phyloP scores from a whole-genome alignment of 2,329 filamentous ascomycete species.

The Geosmithia putterillii region DNA sequence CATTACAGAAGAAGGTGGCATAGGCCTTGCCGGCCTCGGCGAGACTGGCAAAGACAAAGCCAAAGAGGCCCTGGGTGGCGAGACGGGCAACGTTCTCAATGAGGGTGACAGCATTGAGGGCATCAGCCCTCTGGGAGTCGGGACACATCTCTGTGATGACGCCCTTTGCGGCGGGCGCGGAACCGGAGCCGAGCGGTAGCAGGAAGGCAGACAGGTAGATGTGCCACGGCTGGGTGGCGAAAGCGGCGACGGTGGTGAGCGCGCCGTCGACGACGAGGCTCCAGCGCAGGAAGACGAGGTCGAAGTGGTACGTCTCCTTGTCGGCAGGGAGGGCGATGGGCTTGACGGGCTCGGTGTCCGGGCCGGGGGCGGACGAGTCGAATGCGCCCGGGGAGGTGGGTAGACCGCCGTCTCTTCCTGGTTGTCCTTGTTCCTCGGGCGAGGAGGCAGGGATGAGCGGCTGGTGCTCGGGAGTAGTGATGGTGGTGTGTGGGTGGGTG shows the following conservation, averaged over 20 bases:
- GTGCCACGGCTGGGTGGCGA: constrained; percentile 53
- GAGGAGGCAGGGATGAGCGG: background rate
- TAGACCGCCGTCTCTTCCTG: background rate
- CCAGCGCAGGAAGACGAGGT: constrained; percentile 54
- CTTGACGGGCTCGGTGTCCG: constrained; percentile 30
- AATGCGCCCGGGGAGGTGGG: constrained; percentile 26
- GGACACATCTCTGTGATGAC: constrained; percentile 62
- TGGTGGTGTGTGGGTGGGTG: background rate
- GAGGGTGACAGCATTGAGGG: constrained; percentile 55
- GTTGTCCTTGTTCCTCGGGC: background rate
- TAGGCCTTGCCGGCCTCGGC: constrained; percentile 46
- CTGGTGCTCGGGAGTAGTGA: background rate
- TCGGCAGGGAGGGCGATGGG: constrained; percentile 13
- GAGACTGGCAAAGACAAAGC: constrained; percentile 52
- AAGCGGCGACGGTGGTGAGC: constrained; percentile 49
- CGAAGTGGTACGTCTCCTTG: constrained; percentile 41
- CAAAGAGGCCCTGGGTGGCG: constrained; percentile 53
- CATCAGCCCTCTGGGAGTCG: constrained; percentile 48
- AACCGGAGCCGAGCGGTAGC: constrained; percentile 57
- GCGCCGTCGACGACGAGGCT: constrained; percentile 53
- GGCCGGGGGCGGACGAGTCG: constrained; percentile 21
- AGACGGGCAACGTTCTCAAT: constrained; percentile 58
- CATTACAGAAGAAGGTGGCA: constrained; percentile 57
- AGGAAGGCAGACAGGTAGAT: constrained; percentile 56
- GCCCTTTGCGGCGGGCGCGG: constrained; percentile 57